phyloP scores from a whole-genome alignment of 169 alveolate species.

The Amoebophrya sp. region DNA sequence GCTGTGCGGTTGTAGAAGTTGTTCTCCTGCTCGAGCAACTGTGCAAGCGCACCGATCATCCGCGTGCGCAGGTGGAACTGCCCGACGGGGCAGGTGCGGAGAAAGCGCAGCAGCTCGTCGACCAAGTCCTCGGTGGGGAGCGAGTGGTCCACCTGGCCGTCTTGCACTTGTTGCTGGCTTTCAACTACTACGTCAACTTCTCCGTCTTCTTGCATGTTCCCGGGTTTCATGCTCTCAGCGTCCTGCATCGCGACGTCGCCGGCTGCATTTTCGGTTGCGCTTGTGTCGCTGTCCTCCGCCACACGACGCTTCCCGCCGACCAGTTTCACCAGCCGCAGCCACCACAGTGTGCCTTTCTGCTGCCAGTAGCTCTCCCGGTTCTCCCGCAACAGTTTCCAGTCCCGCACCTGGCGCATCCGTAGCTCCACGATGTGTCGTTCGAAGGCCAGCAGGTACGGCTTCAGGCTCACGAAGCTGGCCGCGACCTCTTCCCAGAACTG shows the following conservation, averaged over 20 bases:
- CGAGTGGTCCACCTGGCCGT: too few relatives aligned
- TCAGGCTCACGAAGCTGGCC: background rate
- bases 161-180: too few relatives aligned
- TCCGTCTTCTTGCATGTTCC: too few relatives aligned
- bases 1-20: too few relatives aligned
- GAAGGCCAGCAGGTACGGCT: background rate
- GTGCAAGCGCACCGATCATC: background rate
- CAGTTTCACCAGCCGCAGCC: background rate
- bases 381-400: background rate
- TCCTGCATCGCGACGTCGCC: too few relatives aligned
- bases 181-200: too few relatives aligned
- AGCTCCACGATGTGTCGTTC: background rate
- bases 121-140: slow-evolving; percentile 14
- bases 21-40: background rate
- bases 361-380: background rate
- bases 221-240: too few relatives aligned
- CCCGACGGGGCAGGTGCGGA: slow-evolving; percentile 27
- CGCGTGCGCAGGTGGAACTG: slow-evolving; percentile 25
- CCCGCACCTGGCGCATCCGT: background rate
- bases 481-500: slow-evolving; percentile 4
- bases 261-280: too few relatives aligned
- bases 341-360: background rate
- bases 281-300: too few relatives aligned
- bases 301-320: background rate
- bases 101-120: slow-evolving; percentile 27